A percentile compares a stretch with the other conserved stretches of the same genome.
Conservation (phyloP, 2,329 filamentous ascomycete genomes). For the Alternaria consortialis region DNA sequence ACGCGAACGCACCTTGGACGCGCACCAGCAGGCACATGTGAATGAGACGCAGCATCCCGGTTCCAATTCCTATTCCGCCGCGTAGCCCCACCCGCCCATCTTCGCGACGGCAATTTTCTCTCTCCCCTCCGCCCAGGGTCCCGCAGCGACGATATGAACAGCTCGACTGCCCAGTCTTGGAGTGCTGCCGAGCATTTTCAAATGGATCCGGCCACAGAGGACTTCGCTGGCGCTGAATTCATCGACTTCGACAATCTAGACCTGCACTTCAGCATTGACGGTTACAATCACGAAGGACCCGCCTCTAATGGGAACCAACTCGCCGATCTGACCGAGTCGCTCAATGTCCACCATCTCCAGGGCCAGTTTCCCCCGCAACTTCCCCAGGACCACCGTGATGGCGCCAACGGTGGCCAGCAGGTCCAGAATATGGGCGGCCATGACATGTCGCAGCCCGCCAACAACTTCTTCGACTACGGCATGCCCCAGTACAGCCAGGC, state of each 20-base stretch:
- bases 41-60: conserved; percentile 7
- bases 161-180: conserved; percentile 49
- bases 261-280: conserved; percentile 42
- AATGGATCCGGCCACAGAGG: conserved; percentile 54
- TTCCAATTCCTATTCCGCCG: conserved; percentile 1
- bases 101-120: conserved; percentile 21
- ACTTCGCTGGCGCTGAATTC: conserved; percentile 55
- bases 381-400: conserved; percentile 38
- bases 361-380: conserved; percentile 40
- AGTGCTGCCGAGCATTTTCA: conserved; percentile 49
- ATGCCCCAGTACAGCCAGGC: conserved; percentile 46
- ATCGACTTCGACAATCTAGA: conserved; percentile 51
- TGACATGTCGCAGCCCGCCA: conserved; percentile 32
- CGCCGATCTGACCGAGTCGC: conserved; percentile 42
- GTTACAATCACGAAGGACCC: conserved; percentile 32
- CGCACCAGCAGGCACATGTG: conserved; percentile 5
- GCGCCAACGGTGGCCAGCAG: conserved; percentile 26
- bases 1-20: background rate
- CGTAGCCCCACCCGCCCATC: conserved; percentile 16
- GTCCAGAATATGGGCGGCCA: conserved; percentile 23
- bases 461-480: conserved; percentile 48
- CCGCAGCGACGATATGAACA: conserved; percentile 44
- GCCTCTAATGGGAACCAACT: conserved; percentile 38
- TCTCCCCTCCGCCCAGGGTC: conserved; percentile 15
- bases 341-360: conserved; percentile 48